Evolutionary conservation across 2,329 filamentous ascomycete species (phyloP).

Genomic region (Pochonia chlamydosporia): DNA sequence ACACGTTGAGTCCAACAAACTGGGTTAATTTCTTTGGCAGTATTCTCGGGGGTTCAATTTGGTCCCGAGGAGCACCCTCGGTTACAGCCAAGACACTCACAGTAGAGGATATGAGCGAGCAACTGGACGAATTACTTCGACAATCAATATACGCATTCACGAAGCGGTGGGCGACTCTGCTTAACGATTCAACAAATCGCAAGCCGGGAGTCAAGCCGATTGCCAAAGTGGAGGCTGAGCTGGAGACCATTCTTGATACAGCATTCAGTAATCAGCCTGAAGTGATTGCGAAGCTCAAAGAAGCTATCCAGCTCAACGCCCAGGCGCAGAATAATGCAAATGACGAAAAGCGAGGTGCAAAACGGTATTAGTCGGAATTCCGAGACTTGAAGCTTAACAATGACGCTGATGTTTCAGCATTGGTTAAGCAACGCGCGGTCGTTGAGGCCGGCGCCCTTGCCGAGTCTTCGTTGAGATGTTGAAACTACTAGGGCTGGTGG

Average conservation of each 20-base stretch:
- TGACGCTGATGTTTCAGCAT: no score
- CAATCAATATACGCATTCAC: conserved; percentile 60
- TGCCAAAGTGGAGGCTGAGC: conserved; percentile 48
- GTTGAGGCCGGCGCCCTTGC: no score
- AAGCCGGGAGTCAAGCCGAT: conserved; percentile 45
- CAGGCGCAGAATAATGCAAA: conserved; percentile 43
- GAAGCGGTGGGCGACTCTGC: conserved; percentile 49
- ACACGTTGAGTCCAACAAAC: conserved; percentile 52
- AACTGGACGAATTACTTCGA: conserved; percentile 56
- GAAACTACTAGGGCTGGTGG: no score
- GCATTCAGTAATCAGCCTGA: conserved; percentile 56
- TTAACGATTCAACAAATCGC: conserved; percentile 41
- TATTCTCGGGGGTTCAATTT: conserved; percentile 51
- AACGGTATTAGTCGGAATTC: conserved; percentile 6
- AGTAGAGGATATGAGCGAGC: conserved; percentile 57
- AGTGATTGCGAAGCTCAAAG: conserved; percentile 53
- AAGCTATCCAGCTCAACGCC: conserved; percentile 53
- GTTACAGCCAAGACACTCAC: conserved; percentile 35
- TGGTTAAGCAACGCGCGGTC: no score
- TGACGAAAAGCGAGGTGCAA: conserved; percentile 27
- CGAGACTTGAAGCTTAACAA: neutral
- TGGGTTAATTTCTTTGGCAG: conserved; percentile 54
- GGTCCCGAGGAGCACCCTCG: conserved; percentile 31
- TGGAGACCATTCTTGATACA: conserved; percentile 49
- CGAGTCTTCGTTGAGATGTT: no score